Conservation (phyloP, 441 rosid genomes). For the Mallotus repandus region DNA sequence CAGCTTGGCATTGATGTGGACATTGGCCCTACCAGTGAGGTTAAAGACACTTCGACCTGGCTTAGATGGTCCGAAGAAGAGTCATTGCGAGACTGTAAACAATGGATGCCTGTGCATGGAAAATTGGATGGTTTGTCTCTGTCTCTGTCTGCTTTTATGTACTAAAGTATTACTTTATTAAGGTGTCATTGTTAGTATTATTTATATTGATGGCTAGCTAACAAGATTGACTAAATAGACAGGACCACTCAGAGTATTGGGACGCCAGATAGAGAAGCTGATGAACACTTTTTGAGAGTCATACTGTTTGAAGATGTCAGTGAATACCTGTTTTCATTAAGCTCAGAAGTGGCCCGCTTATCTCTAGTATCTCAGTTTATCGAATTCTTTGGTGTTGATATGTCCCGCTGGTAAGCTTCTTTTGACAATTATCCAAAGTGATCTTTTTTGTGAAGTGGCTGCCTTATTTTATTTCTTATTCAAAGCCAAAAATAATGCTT, state of each 20-base stretch:
- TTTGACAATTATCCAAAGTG: neutral
- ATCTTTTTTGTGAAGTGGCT: neutral
- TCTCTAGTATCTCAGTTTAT: constrained; percentile 71
- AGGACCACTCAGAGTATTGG: constrained; percentile 37
- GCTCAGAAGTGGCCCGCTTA: constrained; percentile 66
- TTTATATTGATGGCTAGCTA: neutral
- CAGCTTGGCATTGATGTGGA: constrained; percentile 75
- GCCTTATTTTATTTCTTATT: neutral
- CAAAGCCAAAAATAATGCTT: neutral
- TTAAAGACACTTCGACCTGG: constrained; percentile 82
- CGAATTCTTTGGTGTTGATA: constrained; percentile 81
- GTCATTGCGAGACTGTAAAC: constrained; percentile 63
- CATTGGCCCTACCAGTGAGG: constrained; percentile 57
- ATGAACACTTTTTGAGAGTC: constrained; percentile 65
- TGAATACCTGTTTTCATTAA: constrained; percentile 73
- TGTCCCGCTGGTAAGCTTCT: constrained; percentile 53
- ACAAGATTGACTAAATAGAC: constrained; percentile 31
- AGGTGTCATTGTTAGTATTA: neutral
- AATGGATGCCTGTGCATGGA: constrained; percentile 83
- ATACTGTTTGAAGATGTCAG: constrained; percentile 79
- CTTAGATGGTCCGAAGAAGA: constrained; percentile 85
- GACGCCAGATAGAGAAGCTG: constrained; percentile 48
- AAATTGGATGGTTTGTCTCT: constrained; percentile 48
- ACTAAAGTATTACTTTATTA: neutral
- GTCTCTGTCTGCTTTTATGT: constrained; percentile 13